These are phyloP conservation scores for Excoecaria cochinchinensis DNA, from an alignment of 345 rosid genomes.

Conservation along the genomic window DNA sequence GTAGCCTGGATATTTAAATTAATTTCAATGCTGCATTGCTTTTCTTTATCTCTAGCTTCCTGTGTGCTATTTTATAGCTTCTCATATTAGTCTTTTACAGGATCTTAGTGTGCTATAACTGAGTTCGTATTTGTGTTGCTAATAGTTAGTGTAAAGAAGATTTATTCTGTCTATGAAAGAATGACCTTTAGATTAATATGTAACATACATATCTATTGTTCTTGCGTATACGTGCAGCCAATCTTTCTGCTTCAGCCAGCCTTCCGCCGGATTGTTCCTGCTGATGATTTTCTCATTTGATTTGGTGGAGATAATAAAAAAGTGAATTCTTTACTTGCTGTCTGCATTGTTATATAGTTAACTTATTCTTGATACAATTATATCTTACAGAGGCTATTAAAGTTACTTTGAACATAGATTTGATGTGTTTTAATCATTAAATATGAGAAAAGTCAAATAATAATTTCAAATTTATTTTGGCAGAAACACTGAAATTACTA, in stretches of 20 bases:
- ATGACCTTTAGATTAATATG: not conserved
- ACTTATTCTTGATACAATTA: not conserved
- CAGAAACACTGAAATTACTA: no score
- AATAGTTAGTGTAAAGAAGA: not conserved
- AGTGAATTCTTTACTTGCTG: not conserved
- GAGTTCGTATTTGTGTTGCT: not conserved
- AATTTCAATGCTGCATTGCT: not conserved
- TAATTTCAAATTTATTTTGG: no score
- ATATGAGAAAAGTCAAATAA: no score
- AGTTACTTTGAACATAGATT: no score
- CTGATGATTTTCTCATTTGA: slow-evolving; percentile 3
- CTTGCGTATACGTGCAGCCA: not conserved
- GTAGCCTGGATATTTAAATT: not conserved
- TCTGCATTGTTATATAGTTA: not conserved
- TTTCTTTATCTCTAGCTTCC: not conserved
- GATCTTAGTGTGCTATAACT: not conserved
- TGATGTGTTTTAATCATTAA: no score
- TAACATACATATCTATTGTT: not conserved
- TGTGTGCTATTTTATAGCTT: not conserved
- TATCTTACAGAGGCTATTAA: no score
- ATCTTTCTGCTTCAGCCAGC: slow-evolving; percentile 11
- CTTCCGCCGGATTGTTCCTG: not conserved
- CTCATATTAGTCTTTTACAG: not conserved
- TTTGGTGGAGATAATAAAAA: slow-evolving; percentile 15
- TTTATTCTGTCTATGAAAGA: not conserved